Evolutionary conservation across 2,329 filamentous ascomycete genomes (phyloP), one percentile per base, ranked within the genome.

Genomic region (Exophiala lecanii-corni): DNA sequence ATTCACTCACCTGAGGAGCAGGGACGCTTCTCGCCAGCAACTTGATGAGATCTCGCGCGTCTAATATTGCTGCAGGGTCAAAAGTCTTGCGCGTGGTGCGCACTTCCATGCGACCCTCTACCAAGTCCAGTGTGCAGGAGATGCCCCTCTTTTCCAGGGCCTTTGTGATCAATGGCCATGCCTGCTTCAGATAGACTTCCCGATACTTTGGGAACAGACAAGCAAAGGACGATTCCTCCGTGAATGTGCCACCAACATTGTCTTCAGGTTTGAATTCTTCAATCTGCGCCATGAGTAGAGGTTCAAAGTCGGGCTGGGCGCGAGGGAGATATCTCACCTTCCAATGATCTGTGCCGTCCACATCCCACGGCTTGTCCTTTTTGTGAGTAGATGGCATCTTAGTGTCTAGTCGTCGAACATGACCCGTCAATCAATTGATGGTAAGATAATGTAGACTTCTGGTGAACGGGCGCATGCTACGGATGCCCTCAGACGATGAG

Each of bases 311-410:
- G n/a, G n/a, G n/a, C n/a, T n/a, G n/a, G n/a, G n/a, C n/a, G n/a
- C n/a, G n/a, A n/a, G n/a, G n/a, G n/a, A n/a, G n/a, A n/a, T 23
- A 25, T 18, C 57, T 18, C 37, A 82, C 81, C 74, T 89, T 91
- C 89, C 89, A 97, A 66, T 96, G 94, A 70, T 97, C 91, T 53
- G 97, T 87, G 60, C 96, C 92, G 51, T 94, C 89, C 43, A 89
- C 94, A 60, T 96, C 89, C 89, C 89, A 94, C 42, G 88, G 86
- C 66, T 95, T 95, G 2, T 94, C 87, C 55, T 79, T 84, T 50
- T 95, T 85, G 69, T 95, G 81, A 54, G 84, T 94, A 20, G 87
- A 92, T 51, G 89, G 88, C 89, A 95, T 89, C n/a, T 12, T 16
- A n/a, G n/a, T n/a, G n/a, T n/a, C n/a, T n/a, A n/a, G n/a, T n/a